These are phyloP conservation scores for Picochlorum sp. DNA, from an alignment of 139 green algal species.

Conservation along the genomic window DNA sequence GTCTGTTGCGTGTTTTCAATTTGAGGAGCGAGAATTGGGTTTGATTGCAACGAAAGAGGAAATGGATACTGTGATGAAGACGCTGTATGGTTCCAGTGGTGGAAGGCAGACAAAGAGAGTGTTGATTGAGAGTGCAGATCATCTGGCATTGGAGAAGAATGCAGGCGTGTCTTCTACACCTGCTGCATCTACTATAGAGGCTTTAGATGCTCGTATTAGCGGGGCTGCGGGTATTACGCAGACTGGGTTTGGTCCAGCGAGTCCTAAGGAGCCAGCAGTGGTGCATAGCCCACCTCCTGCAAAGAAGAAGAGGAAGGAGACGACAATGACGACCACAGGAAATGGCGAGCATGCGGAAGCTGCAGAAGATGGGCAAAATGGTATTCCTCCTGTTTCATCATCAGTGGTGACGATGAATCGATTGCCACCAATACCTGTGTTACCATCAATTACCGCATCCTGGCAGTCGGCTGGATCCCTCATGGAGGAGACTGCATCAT, in stretches of 20 bases:
- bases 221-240: slow-evolving; percentile 11
- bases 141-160: slow-evolving; percentile 27
- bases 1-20: slow-evolving; percentile 48
- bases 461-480: neutral
- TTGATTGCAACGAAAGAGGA: slow-evolving; percentile 31
- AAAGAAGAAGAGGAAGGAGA: neutral
- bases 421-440: neutral
- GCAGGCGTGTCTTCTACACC: neutral
- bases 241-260: slow-evolving; percentile 15
- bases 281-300: neutral
- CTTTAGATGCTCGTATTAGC: slow-evolving; percentile 17
- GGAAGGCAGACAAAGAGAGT: slow-evolving; percentile 5
- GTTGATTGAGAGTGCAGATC: slow-evolving; percentile 35
- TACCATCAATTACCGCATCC: neutral
- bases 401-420: neutral
- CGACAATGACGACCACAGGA: neutral
- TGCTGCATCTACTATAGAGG: neutral
- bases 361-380: neutral
- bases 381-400: too few species aligned
- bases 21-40: slow-evolving; percentile 50
- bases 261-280: neutral
- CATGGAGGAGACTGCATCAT: neutral
- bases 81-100: slow-evolving; percentile 46
- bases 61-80: slow-evolving; percentile 33
- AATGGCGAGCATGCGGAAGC: neutral